Base-by-base conservation (phyloP, 2,329 filamentous ascomycete species). In the Xylaria sp. region DNA sequence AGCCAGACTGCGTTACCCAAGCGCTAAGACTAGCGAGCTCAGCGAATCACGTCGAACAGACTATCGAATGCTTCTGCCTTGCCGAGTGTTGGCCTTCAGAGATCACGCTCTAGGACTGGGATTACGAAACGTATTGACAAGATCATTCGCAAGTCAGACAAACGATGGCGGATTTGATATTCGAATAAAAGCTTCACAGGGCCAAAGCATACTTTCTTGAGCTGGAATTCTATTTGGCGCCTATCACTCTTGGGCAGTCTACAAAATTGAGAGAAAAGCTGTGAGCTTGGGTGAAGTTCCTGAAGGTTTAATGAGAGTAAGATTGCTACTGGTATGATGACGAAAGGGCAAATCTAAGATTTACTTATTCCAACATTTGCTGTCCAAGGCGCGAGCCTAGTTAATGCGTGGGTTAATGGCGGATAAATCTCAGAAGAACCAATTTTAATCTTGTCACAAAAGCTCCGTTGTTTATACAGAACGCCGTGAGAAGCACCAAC, bases 71-170 rank as follows among this genome's bases (percentile, higher is more conserved):
- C 25, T 4, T 34, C 9, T 72, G 70, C 46, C 59, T 72, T 13
- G 70, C 68, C 15, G 65, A 71, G 30, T 71, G 70, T 18, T 68
- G 62, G 67, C 36, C 59, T 13, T 59, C 62, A 7, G 55, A 71
- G 45, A 43, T 2, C n/a, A 34, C 13, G 28, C 23, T 18, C 48
- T 43, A 61, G 36, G 45, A 39, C 2, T 45, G 5, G 18, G 34
- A 23, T 34, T 0, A 55, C 39, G 25, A 15, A 43, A 12, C n/a
- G 15, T 28, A n/a, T 12, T 3, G 10, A 30, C 41, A 0, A 20
- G 34, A 20, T 12, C 2, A 28, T 10, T 28, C 10, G 15, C 41
- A 28, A 30, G n/a, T 12, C 4, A 3, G 32, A n/a, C 12, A 43
- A 41, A 15, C 28, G 20, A 34, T 2, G 34, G 15, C n/a, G 18